Percentiles rank a stretch among this genome's conserved stretches.
phyloP scores from a whole-genome alignment of 2,329 filamentous ascomycete species.

The Lachnellula occidentalis region DNA sequence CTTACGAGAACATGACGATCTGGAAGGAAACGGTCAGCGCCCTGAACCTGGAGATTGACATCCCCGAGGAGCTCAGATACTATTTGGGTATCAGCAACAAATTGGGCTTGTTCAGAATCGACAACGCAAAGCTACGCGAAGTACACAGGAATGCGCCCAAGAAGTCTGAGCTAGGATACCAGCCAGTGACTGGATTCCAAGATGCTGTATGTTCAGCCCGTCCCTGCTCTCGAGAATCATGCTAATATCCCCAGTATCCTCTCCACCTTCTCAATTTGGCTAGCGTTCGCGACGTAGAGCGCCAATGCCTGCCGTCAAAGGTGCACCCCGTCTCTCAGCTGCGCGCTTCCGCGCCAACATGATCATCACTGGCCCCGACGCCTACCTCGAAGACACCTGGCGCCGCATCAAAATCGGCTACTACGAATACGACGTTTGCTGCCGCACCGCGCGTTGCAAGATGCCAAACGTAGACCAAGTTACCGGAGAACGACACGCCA shows the following conservation, averaged over 20 bases:
- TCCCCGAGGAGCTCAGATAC: conserved; percentile 56
- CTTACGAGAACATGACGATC: conserved; percentile 55
- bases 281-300: conserved; percentile 57
- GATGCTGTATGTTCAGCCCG: conserved; percentile 52
- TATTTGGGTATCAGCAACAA: conserved; percentile 64
- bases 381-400: conserved; percentile 69
- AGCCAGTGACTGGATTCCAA: conserved; percentile 62
- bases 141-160: conserved; percentile 57
- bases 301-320: conserved; percentile 47
- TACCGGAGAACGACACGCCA: conserved; percentile 27
- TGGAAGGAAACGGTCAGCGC: conserved; percentile 54
- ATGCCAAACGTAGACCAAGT: conserved; percentile 63
- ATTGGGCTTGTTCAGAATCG: conserved; percentile 63
- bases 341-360: conserved; percentile 68
- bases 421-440: conserved; percentile 54
- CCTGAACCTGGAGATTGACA: conserved; percentile 52
- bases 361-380: conserved; percentile 56
- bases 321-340: conserved; percentile 49
- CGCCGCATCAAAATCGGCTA: conserved; percentile 48
- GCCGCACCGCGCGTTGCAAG: conserved; percentile 64
- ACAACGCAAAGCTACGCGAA: conserved; percentile 50
- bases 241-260: conserved; percentile 50
- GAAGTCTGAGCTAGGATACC: conserved; percentile 53
- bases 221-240: not conserved
- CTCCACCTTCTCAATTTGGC: conserved; percentile 62